Percentiles rank a stretch among this genome's conserved stretches.
Conservation (phyloP, 164 flowering plant genomes). For the Aristolochia fimbriata region DNA sequence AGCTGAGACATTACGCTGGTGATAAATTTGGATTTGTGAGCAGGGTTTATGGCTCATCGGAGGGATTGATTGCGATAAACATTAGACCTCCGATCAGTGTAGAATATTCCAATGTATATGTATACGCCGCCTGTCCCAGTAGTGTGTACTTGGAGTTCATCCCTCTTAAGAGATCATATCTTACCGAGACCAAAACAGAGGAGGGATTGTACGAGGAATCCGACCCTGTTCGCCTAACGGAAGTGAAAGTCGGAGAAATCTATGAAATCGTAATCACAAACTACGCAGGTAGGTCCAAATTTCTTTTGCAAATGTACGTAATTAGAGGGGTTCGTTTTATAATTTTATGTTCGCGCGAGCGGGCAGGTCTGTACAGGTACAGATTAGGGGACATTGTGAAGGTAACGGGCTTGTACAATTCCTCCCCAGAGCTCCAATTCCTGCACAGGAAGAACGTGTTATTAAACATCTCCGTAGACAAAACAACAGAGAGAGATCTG, state of each 20-base stretch:
- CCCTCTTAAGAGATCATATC: conserved; percentile 29
- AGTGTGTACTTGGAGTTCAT: conserved; percentile 87
- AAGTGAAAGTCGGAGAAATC: conserved; percentile 77
- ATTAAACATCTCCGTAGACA: conserved; percentile 81
- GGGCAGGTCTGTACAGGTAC: conserved; percentile 85
- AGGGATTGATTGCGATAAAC: conserved; percentile 95
- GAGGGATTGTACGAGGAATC: conserved; percentile 18
- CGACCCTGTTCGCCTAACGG: conserved; percentile 62
- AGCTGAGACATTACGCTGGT: conserved; percentile 91
- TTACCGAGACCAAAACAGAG: neutral
- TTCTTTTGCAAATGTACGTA: no score
- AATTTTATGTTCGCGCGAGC: no score
- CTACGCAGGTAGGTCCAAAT: no score
- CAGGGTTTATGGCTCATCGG: conserved; percentile 89
- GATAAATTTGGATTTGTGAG: conserved; percentile 42
- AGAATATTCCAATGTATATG: conserved; percentile 56
- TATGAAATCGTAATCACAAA: conserved; percentile 77
- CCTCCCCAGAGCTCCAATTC: conserved; percentile 72
- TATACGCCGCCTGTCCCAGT: conserved; percentile 56
- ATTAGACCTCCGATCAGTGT: conserved; percentile 65
- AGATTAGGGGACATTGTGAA: conserved; percentile 83
- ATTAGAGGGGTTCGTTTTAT: no score
- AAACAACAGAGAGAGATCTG: conserved; percentile 88
- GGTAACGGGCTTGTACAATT: conserved; percentile 72
- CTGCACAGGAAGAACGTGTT: conserved; percentile 67